Evolutionary conservation across 192 early-diverging fungal genomes (phyloP).

Genomic region (Coemansia sp.): DNA sequence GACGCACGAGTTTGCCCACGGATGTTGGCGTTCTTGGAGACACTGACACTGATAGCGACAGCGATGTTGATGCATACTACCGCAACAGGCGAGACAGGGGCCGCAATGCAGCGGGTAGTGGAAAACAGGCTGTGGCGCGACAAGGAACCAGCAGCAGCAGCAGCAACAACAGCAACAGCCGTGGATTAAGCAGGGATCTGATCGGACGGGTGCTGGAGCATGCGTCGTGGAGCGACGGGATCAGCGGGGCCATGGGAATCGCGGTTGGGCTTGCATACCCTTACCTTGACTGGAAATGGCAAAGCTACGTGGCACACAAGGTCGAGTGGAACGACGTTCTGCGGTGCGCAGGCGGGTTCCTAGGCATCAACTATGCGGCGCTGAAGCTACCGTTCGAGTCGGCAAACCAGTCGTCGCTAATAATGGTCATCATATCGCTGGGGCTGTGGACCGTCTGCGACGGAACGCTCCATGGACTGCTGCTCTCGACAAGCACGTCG

Average conservation of each 20-base stretch:
- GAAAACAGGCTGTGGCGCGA: neutral
- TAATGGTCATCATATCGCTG: constrained; percentile 52
- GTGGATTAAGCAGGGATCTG: constrained; percentile 32
- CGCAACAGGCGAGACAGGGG: constrained; percentile 10
- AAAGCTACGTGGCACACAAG: constrained; percentile 15
- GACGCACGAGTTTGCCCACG: neutral
- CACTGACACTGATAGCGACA: constrained; percentile 17
- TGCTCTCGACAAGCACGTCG: constrained; percentile 34
- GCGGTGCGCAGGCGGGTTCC: constrained; percentile 49
- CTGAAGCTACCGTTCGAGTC: constrained; percentile 55
- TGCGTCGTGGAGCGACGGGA: constrained; percentile 35
- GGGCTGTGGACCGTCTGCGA: constrained; percentile 55
- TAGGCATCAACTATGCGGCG: constrained; percentile 55
- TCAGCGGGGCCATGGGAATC: constrained; percentile 43
- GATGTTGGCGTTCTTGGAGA: constrained; percentile 16
- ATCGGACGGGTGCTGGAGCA: constrained; percentile 42
- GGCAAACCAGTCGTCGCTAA: constrained; percentile 33
- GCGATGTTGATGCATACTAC: neutral
- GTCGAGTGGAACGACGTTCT: constrained; percentile 47
- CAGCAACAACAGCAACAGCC: neutral
- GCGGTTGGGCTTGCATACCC: constrained; percentile 42
- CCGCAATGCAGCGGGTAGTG: constrained; percentile 1
- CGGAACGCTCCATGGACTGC: constrained; percentile 45
- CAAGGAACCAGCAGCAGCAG: constrained; percentile 11
- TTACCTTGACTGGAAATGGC: constrained; percentile 49